These are phyloP conservation scores for Geotrichum restrictum DNA, from an alignment of 1,139 yeast species.

Conservation along the genomic window DNA sequence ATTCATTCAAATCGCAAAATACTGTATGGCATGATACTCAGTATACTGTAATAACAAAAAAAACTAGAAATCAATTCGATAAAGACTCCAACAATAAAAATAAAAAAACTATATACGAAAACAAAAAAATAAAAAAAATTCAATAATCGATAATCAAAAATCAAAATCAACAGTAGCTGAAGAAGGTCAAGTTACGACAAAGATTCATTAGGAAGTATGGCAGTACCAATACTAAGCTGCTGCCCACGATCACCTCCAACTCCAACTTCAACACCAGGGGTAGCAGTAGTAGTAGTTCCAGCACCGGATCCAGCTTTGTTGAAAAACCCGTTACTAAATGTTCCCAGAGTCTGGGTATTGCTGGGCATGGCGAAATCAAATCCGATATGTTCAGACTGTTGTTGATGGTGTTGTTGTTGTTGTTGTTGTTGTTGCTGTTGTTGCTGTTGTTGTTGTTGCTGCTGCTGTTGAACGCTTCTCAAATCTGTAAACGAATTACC, in stretches of 20 bases:
- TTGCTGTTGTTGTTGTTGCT: too few relatives aligned
- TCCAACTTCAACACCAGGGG: background rate
- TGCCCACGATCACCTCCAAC: too few relatives aligned
- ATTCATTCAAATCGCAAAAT: background rate
- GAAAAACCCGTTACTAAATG: conserved; percentile 3
- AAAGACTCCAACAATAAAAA: background rate
- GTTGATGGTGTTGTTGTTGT: too few relatives aligned
- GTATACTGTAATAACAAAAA: background rate
- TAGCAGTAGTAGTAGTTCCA: background rate
- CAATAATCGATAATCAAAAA: background rate
- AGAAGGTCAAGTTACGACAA: background rate
- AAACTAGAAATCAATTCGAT: background rate
- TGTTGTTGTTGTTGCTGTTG: too few relatives aligned
- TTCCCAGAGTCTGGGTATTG: background rate
- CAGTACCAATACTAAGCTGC: background rate
- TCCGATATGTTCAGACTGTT: background rate
- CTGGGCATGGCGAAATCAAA: conserved; percentile 4
- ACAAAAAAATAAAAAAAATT: background rate
- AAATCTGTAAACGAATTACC: background rate
- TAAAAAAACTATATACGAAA: background rate
- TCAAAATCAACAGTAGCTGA: background rate
- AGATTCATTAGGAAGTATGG: background rate
- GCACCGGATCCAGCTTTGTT: background rate
- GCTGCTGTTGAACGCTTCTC: conserved; percentile 9
- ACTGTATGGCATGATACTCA: too few relatives aligned